Conservation (phyloP, 1,139 yeast genomes). For the Pichia sp. region DNA sequence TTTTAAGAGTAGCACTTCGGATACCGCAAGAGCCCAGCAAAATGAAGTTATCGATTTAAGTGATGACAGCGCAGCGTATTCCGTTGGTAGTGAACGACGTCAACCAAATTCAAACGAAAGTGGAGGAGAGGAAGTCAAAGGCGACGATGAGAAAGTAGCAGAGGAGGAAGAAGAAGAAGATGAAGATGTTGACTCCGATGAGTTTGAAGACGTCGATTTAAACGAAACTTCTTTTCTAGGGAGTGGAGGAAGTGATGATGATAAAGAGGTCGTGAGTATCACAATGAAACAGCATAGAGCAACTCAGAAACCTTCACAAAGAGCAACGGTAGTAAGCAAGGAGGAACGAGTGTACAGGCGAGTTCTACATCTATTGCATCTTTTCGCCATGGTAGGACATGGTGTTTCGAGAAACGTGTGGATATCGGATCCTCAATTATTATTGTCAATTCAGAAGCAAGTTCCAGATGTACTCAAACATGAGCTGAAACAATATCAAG, state of each 20-base stretch:
- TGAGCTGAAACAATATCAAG: conserved; percentile 32
- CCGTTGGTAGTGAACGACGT: not conserved
- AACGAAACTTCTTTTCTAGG: conserved; percentile 12
- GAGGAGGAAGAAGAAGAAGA: conserved; percentile 19
- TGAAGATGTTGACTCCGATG: conserved; percentile 32
- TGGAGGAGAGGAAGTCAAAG: not conserved
- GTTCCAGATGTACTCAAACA: conserved; percentile 45
- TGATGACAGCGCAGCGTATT: not conserved
- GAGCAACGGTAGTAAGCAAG: conserved; percentile 40
- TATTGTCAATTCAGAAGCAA: conserved; percentile 37
- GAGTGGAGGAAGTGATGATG: conserved; percentile 7
- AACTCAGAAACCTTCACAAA: conserved; percentile 26
- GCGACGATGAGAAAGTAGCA: conserved; percentile 21
- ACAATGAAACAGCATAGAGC: conserved; percentile 19
- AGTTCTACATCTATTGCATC: conserved; percentile 54
- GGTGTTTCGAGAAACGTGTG: conserved; percentile 68
- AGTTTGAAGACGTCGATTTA: conserved; percentile 36
- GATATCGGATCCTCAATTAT: conserved; percentile 43
- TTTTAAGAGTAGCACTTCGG: not conserved
- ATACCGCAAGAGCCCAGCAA: not conserved
- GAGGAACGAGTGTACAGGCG: conserved; percentile 53
- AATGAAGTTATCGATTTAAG: not conserved
- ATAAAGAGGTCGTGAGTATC: conserved; percentile 23
- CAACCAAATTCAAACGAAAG: not conserved
- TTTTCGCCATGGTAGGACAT: conserved; percentile 58